Base-by-base conservation (phyloP, 257 asterid genomes). In the Thymus mandschuricus region DNA sequence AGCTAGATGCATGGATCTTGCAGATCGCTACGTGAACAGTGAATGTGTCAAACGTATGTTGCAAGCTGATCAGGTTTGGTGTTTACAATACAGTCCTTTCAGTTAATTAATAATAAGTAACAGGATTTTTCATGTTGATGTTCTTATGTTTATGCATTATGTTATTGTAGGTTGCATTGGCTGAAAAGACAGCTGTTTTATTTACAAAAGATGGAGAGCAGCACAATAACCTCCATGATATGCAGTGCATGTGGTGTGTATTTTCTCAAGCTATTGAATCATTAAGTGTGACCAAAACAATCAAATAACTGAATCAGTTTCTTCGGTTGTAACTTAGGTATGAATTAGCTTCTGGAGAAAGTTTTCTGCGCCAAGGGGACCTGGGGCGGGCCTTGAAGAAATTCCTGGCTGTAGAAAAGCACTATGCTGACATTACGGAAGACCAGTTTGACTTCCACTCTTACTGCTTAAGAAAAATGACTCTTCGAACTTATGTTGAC, bases 181-280 rank as follows among this genome's bases (percentile, higher is more conserved):
- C 99, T 43, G 99, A 95, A 81, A 92, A 95, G 82, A 95, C 93
- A 10, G 99, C 99, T 34, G 86, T 88, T 45, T 81, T 95, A 61
- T 95, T 92, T 83, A 95, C 96, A n/a, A 95, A 92, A 89, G 99
- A 95, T 66, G 99, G 99, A 70, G 99, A 95, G 75, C 99, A 91
- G 75, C 99, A 89, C 75, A 95, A 89, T 81, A 95, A 85, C 74
- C 96, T 95, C 73, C 89, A 95, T 56, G 99, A 95, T 82, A 95
- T 95, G 99, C 99, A 95, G 86, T 95, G 99, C 98, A 95, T 95
- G 98, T 95, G 99, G 99, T 92, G 65, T 29, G 89, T 75, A 74
- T 81, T 70, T 58, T 44, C 51, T 64, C 44, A 15, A 59, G 59
- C 76, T 75, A 60, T 63, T 56, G 33, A 60, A 55, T 27, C n/a